A percentile compares a stretch with the other conserved stretches of the same genome.
These are phyloP conservation scores for Lycium barbarum DNA, from an alignment of 257 asterid genomes.

Conservation along the genomic window DNA sequence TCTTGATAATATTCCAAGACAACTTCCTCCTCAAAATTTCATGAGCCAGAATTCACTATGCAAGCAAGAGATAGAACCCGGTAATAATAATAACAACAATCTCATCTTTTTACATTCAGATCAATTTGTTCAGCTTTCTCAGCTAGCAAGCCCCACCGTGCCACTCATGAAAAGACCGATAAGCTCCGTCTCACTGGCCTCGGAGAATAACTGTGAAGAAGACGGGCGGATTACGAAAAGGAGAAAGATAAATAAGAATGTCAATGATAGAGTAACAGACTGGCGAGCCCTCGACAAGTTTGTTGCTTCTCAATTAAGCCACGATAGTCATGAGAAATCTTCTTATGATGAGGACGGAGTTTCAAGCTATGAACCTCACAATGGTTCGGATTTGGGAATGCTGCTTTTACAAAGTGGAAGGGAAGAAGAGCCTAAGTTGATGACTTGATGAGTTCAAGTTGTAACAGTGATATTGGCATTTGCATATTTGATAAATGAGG, in stretches of 20 bases:
- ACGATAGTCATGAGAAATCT: slow-evolving; percentile 36
- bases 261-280: slow-evolving; percentile 51
- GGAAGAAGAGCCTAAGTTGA: slow-evolving; percentile 48
- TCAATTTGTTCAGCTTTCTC: slow-evolving; percentile 55
- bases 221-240: background rate
- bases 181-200: slow-evolving; percentile 7
- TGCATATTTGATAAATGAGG: slow-evolving; percentile 58
- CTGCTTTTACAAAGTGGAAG: slow-evolving; percentile 50
- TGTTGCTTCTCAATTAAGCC: slow-evolving; percentile 77
- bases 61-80: slow-evolving; percentile 54
- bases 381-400: slow-evolving; percentile 49
- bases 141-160: slow-evolving; percentile 54
- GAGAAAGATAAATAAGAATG: background rate
- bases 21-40: slow-evolving; percentile 29
- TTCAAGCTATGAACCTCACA: slow-evolving; percentile 38
- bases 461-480: slow-evolving; percentile 61
- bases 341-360: background rate
- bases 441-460: slow-evolving; percentile 45
- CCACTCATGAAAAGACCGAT: slow-evolving; percentile 41
- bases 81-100: slow-evolving; percentile 31
- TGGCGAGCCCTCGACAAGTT: slow-evolving; percentile 77
- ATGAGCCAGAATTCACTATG: slow-evolving; percentile 40
- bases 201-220: slow-evolving; percentile 31
- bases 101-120: slow-evolving; percentile 38
- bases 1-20: slow-evolving; percentile 38